Base-by-base conservation (phyloP, 805 yeast genomes). In the Ogataea nitratoaversa region DNA sequence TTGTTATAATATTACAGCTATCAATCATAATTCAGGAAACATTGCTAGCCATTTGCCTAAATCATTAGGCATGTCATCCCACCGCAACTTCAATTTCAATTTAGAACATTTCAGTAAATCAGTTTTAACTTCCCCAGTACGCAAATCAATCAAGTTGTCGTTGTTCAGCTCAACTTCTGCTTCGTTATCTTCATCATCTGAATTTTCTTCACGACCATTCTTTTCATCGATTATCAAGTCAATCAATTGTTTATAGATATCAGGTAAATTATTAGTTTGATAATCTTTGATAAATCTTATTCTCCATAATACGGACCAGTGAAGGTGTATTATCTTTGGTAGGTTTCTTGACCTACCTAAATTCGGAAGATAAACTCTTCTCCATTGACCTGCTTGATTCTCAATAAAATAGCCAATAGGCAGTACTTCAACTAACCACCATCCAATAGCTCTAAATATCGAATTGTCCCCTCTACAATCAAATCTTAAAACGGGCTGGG, bases 231-330 rank as follows among this genome's bases (percentile, higher is more conserved):
- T 27, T 6, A 27, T 14, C 13, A 41, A 24, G 1, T 45, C 39
- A 20, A 54, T 37, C 22, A 56, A 40, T 5, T 47, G 33, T 30
- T 46, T 55, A 48, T 66, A 68, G 8, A 47, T 24, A 4, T 36
- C 38, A 0, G 79, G 78, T 24, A 74, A 40, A 46, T 75, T 71
- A 1, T 34, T 37, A 0, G 82, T 82, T 1, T 57, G 41, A 46
- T 77, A 76, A 47, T 70, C 74, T 27, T 54, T 40, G 38, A 72
- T 65, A 45, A 60, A 68, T 43, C 69, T 75, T 39, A 73, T 50
- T 46, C 82, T 63, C 77, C 81, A 80, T 44, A 65, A 67, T 1
- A 79, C 70, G 34, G 85, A 78, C 86, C 87, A 82, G 56, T 82
- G 87, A 25, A 79, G 44, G 12, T 56, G 58, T 17, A 52, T 55